Base-by-base conservation (phyloP, 2,329 filamentous ascomycete genomes). In the Colletotrichum chrysophilum region DNA sequence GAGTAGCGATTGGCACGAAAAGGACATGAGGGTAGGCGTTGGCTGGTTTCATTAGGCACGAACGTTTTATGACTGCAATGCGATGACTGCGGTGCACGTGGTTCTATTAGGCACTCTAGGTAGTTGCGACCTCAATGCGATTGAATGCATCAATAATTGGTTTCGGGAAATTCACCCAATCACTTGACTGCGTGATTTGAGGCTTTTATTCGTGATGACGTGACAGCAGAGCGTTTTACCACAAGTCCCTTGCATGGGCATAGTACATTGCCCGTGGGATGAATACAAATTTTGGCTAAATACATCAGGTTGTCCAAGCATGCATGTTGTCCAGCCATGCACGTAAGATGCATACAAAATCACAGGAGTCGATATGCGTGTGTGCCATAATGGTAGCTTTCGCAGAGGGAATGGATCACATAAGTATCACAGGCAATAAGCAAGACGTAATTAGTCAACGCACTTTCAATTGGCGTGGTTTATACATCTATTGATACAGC, bases 21-120 rank as follows among this genome's bases (percentile, higher is more conserved):
- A 74, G 32, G 58, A 32, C 36, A 52, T 26, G 48, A 65, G 21
- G 74, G 13, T 24, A 74, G 74, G 74, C 74, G 74, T 76, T 76
- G 65, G 70, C 48, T 64, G 74, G 74, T 28, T 76, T 76, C 14
- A 61, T 69, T 76, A 69, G 36, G 70, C 65, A 69, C 65, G 58
- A 74, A 28, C 65, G 48, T 52, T 43, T 69, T 32, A 69, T 74
- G 74, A 66, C 36, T 74, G 73, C 69, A 28, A 62, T 65, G 55
- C 68, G 30, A 62, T 72, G 69, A 64, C 16, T 75, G 62, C 52
- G 36, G 30, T 65, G 36, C 68, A 52, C 13, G 56, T 61, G 16
- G 48, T 28, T 65, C 43, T 26, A 48, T 55, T n/a, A 34, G 36
- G 43, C 62, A 64, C 70, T 69, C 64, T 76, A 76, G 64, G 43